Evolutionary conservation across 371 early-diverging fungal genomes (phyloP), one percentile per base, ranked within the genome.

Genomic region (Mucor racemosus): DNA sequence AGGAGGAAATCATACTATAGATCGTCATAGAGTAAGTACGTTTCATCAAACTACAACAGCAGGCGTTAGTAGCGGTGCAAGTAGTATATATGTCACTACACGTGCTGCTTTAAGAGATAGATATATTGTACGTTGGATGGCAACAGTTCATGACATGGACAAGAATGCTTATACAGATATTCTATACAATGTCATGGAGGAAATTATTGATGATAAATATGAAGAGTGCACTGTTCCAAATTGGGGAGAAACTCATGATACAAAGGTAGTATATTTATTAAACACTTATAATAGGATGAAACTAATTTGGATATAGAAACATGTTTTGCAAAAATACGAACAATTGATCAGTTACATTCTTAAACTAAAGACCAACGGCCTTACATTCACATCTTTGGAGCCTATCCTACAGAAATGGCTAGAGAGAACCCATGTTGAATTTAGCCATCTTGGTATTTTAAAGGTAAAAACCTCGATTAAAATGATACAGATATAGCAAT

Each of bases 21-120:
- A 74, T 35, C 67, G 74, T 14, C 38, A 58, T 10, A 58, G 79
- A 35, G 72, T 79, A 34, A 77, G 74, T 50, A 64, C 66, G 0
- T 41, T 66, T 7, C 68, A 63, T 60, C 55, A 53, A 0, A 67
- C 50, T 17, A 68, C 61, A 5, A 61, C 57, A 8, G 65, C 69
- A 19, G 79, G 78, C 13, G 63, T 79, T 13, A 76, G 77, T 53
- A 78, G 74, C 39, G 80, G 80, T 19, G 76, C 77, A 35, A 81
- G 84, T 34, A 78, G 60, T 59, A 74, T 76, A 4, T 84, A 84
- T 71, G 84, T 84, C 0, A 76, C 73, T 0, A 78, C 74, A 19
- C 72, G 84, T n/a, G 56, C 66, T 36, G 75, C 75, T 6, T 65
- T 84, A n/a, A 72, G 75, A 11, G 80, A 80, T 60, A 61, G 78